These are phyloP conservation scores for Blastomyces percursus DNA, from an alignment of 2,329 filamentous ascomycete species.

Conservation along the genomic window DNA sequence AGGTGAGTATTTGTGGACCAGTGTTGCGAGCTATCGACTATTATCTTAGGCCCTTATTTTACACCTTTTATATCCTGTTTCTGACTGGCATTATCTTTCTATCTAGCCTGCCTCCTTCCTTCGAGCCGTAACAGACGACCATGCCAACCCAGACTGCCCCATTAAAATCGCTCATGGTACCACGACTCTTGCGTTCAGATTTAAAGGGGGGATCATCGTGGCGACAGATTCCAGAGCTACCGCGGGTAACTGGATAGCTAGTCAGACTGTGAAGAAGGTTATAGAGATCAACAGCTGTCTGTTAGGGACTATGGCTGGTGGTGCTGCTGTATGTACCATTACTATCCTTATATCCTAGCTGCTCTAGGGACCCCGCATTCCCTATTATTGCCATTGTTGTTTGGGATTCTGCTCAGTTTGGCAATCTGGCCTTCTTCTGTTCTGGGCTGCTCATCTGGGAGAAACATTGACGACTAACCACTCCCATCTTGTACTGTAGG, in stretches of 20 bases:
- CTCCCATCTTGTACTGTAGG: conserved; percentile 36
- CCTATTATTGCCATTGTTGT: neutral
- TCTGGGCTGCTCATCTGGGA: neutral
- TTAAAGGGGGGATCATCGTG: conserved; percentile 96
- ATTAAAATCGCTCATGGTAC: conserved; percentile 99
- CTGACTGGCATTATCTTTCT: neutral
- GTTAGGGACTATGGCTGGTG: conserved; percentile 95
- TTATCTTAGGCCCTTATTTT: neutral
- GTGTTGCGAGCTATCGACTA: neutral
- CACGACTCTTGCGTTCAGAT: conserved; percentile 93
- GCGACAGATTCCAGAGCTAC: conserved; percentile 96
- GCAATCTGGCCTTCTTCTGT: neutral
- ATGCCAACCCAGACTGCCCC: conserved; percentile 88
- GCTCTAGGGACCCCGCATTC: neutral
- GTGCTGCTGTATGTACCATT: conserved; percentile 61
- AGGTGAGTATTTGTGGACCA: conserved; percentile 48
- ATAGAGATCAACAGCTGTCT: conserved; percentile 95
- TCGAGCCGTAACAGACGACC: conserved; percentile 92
- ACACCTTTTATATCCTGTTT: neutral
- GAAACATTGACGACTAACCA: neutral
- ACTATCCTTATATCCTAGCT: neutral
- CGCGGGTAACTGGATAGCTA: conserved; percentile 97
- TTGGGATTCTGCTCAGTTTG: neutral
- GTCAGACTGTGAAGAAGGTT: conserved; percentile 99
- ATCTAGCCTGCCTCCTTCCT: conserved; percentile 89